Conservation (phyloP, 345 rosid genomes). For the Eucalyptus globulus region DNA sequence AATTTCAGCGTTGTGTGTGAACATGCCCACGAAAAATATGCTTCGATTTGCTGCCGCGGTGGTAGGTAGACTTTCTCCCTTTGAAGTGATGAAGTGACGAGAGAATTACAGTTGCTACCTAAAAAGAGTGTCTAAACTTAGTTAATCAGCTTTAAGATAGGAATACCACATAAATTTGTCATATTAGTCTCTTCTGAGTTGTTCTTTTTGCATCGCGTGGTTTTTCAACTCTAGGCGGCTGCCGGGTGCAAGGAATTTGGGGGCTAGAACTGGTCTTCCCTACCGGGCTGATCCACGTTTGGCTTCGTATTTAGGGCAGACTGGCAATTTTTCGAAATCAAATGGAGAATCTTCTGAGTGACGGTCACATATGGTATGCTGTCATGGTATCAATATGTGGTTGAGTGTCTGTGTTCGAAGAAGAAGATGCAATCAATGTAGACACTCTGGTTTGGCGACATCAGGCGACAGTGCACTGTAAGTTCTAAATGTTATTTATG, state of each 20-base stretch:
- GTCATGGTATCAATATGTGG: too few species aligned
- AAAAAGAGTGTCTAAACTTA: background rate
- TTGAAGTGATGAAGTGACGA: background rate
- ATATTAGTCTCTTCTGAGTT: background rate
- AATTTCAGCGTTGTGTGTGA: slow-evolving; percentile 30
- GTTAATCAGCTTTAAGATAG: background rate
- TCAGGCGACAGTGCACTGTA: background rate
- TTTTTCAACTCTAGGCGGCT: slow-evolving; percentile 52
- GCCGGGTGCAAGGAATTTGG: slow-evolving; percentile 65
- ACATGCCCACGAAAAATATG: slow-evolving; percentile 67
- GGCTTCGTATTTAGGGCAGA: slow-evolving; percentile 9
- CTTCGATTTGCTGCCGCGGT: slow-evolving; percentile 76
- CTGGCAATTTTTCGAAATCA: background rate
- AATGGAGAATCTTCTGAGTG: background rate
- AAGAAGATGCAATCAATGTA: too few species aligned
- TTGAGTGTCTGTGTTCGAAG: too few species aligned
- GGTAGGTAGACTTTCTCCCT: slow-evolving; percentile 22
- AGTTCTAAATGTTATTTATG: background rate
- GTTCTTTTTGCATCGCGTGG: background rate
- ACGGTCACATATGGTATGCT: background rate
- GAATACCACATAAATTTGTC: background rate
- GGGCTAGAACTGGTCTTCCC: slow-evolving; percentile 70
- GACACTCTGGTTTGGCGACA: background rate
- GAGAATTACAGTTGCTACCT: background rate
- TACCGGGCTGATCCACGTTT: slow-evolving; percentile 35